Base-by-base conservation (phyloP, 1,284 basidiomycete species). In the Pseudomicrostroma phylloplanum region DNA sequence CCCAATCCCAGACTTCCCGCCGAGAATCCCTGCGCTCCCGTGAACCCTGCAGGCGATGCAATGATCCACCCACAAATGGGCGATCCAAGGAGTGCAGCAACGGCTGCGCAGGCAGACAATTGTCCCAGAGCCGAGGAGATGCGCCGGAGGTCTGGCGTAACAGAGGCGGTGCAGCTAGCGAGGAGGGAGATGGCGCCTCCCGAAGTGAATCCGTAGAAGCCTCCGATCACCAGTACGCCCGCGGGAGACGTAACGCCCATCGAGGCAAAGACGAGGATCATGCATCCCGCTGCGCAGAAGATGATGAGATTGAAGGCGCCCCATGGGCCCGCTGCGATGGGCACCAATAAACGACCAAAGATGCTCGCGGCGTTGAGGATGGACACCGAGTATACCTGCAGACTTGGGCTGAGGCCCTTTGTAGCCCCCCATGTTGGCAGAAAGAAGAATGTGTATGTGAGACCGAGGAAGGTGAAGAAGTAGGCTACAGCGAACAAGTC, bases 161-260 rank as follows among this genome's bases (percentile, higher is more conserved):
- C 57, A 65, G 77, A 75, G 25, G 71, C 70, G 4, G 76, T 61
- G 19, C 66, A 60, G 1, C 76, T 56, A 0, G 77, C 71, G 63
- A 79, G 76, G 36, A 79, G 64, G 2, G 70, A 69, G 17, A 77
- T 73, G 62, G 71, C 78, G 1, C 70, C 55, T 15, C 76, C 76
- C 51, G 74, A 73, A 23, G 61, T 49, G 19, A 76, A 64, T 0
- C 73, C 60, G 60, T 67, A 77, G 1, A 74, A 64, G 55, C 77
- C 62, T 56, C 73, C 70, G 30, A 78, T 61, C 0, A 66, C 67
- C 53, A 71, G 60, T n/a, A 71, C 62, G 0, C 46, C 4, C 17
- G 48, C 40, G 0, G 41, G 19, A 54, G 11, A 36, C 15, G 36
- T 57, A 23, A 41, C 51, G 39, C 56, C 26, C 8, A 55, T 77